Base-by-base conservation (phyloP, 495 filamentous ascomycete genomes). In the Pseudevernia furfuracea region DNA sequence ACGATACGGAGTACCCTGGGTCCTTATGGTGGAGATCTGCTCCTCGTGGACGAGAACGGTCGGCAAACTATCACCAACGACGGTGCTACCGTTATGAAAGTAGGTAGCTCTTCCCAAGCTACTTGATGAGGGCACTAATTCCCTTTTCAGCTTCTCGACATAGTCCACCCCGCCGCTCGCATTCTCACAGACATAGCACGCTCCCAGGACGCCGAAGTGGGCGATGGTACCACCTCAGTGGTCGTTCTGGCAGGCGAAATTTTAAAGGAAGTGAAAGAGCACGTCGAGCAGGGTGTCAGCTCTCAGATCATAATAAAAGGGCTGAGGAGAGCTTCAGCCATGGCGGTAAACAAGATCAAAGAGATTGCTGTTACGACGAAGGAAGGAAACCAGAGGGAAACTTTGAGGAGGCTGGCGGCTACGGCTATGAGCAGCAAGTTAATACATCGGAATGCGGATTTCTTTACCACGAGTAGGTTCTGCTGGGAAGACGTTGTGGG, bases 361-460 rank as follows among this genome's bases (percentile, higher is more conserved):
- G 94, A 98, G 76, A 98, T 98, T 78, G 88, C 90, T 36, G 85
- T 97, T 64, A 88, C 87, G 76, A 96, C 91, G 53, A 85, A 78
- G 69, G 90, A 96, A 74, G 82, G 84, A 49, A 96, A 93, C 78
- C 87, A 89, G 78, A 84, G 91, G 67, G 92, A 96, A 73, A 97
- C 92, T 38, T 82, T 98, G 58, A 79, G 81, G 74, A 93, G 95
- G 72, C 80, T 98, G 70, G 94, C 94, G 34, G 91, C 80, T 55
- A 98, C 94, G n/a, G 94, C 94, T 66, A 98, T 98, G 94, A 97
- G 92, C 79, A 96, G 90, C 81, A 98, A 98, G 80, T 82, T 98
- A 66, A 97, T 98, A 77, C 95, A 98, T 81, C 86, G 92, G 70
- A 97, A 98, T 76, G 88, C 93, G 60, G 85, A 85, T 5, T 98